Evolutionary conservation across 2,329 filamentous ascomycete genomes (phyloP).

Genomic region (Phialophora macrospora): DNA sequence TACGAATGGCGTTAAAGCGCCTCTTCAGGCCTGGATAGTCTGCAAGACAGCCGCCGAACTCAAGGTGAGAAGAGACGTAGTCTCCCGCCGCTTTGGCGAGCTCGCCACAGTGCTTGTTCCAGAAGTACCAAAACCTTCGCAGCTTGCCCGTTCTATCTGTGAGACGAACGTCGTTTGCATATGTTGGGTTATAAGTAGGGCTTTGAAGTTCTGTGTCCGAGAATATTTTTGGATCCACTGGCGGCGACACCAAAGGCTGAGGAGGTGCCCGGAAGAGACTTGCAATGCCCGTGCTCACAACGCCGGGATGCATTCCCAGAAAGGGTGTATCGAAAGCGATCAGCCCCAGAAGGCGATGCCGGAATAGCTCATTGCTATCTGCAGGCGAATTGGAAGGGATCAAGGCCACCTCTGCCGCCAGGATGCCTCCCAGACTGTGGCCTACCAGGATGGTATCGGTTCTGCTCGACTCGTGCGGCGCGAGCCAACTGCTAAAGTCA

Average conservation of each 20-base stretch:
- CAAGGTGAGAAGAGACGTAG: slow-evolving; percentile 78
- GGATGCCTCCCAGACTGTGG: slow-evolving; percentile 86
- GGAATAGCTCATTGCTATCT: slow-evolving; percentile 54
- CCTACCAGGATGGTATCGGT: slow-evolving; percentile 84
- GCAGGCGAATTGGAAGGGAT: slow-evolving; percentile 48
- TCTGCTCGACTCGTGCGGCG: slow-evolving; percentile 72
- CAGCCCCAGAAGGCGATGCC: slow-evolving; percentile 77
- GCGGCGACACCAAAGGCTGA: slow-evolving; percentile 36
- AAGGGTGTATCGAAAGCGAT: slow-evolving; percentile 86
- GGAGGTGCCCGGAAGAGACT: slow-evolving; percentile 70
- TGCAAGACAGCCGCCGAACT: slow-evolving; percentile 80
- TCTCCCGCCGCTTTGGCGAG: slow-evolving; percentile 71
- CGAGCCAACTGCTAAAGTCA: slow-evolving; percentile 80
- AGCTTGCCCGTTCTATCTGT: slow-evolving; percentile 70
- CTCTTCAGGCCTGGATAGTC: slow-evolving; percentile 72
- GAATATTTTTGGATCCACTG: slow-evolving; percentile 23
- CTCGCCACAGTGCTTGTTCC: slow-evolving; percentile 78
- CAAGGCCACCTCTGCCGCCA: slow-evolving; percentile 78
- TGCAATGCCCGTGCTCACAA: slow-evolving; percentile 78
- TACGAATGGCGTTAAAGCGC: slow-evolving; percentile 71
- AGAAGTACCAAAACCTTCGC: slow-evolving; percentile 71
- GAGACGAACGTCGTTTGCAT: slow-evolving; percentile 73
- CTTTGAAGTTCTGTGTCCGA: slow-evolving; percentile 35
- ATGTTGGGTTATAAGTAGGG: slow-evolving; percentile 76
- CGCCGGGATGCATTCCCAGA: slow-evolving; percentile 84